Evolutionary conservation across 768 basidiomycete genomes (phyloP), one percentile per base, ranked within the genome.

Genomic region (Hericium erinaceus): DNA sequence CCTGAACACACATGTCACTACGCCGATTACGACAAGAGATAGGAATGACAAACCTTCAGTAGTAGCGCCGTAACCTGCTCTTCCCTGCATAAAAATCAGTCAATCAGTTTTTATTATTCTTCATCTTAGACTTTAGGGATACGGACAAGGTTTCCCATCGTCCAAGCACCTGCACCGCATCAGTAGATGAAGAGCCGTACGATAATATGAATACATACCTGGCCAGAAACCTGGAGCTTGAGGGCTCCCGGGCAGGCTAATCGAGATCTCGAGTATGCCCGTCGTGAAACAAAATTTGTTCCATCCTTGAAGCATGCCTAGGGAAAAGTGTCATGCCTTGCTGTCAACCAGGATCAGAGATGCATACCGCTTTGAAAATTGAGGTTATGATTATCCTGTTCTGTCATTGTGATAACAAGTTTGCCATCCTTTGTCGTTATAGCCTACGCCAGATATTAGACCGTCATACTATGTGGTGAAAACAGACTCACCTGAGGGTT

Each of bases 201-300:
- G 26, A 28, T 46, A 58, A 56, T 59, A 60, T 22, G 50, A 9
- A 51, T 72, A 75, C 50, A 72, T 66, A 77, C 85, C 93, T 56
- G 95, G 94, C 95, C 93, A 97, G 59, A 90, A 76, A 6, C 93
- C 93, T 11, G 86, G 80, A 15, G 77, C 75, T 41, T 65, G 61
- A 1, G 79, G 73, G 11, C 74, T 69, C 5, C 89, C 91, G 16
- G 91, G 89, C 63, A 92, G 68, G 67, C 87, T 89, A 18, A 92
- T 64, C n/a, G 77, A 80, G 2, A 87, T 82, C 72, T 97, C 97
- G 57, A 98, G 75, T 67, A 94, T 93, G 2, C 92, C 93, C 0
- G 92, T 92, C 15, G 85, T 95, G 72, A 94, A 97, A 73, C 95
- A 98, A 56, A 97, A 72, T 72, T 97, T 92, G 72, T 97, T 95